A percentile compares a stretch with the other conserved stretches of the same genome.
Evolutionary conservation across 345 rosid species (phyloP).

Genomic region (Eucalyptus tenuipes): DNA sequence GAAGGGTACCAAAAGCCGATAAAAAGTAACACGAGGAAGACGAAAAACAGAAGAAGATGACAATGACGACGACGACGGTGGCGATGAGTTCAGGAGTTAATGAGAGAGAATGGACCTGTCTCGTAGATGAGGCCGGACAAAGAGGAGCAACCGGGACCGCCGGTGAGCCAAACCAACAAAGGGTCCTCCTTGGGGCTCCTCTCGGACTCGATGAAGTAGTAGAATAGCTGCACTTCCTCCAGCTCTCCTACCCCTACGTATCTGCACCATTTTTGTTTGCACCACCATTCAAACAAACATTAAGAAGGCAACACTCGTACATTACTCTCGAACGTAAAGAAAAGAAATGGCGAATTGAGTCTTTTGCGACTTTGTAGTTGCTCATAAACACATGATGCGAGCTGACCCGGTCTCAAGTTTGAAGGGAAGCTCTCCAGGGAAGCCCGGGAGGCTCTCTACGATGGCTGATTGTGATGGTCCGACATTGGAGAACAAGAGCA

Average conservation of each 20-base stretch:
- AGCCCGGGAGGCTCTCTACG: constrained; percentile 5
- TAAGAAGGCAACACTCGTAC: too few species aligned
- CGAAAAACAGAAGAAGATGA: background rate
- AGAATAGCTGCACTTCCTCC: constrained; percentile 12
- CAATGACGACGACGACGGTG: background rate
- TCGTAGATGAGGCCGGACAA: constrained; percentile 6
- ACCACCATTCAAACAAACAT: too few species aligned
- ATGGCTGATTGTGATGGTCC: background rate
- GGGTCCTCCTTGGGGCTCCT: constrained; percentile 7
- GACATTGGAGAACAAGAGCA: background rate
- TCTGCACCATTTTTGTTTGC: background rate
- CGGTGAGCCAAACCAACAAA: constrained; percentile 12
- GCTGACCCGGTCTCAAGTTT: constrained; percentile 10
- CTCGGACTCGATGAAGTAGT: constrained; percentile 7
- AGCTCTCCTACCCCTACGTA: constrained; percentile 9
- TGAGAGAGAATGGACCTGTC: background rate
- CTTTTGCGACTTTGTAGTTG: background rate
- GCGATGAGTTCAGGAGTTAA: background rate
- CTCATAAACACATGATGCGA: background rate
- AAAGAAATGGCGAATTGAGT: background rate
- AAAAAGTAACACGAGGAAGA: background rate
- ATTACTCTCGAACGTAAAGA: background rate
- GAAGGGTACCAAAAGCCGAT: background rate
- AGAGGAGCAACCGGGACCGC: constrained; percentile 19
- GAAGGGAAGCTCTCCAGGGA: constrained; percentile 7